Evolutionary conservation across 495 filamentous ascomycete genomes (phyloP).

Genomic region (Aspergillus biplanus): DNA sequence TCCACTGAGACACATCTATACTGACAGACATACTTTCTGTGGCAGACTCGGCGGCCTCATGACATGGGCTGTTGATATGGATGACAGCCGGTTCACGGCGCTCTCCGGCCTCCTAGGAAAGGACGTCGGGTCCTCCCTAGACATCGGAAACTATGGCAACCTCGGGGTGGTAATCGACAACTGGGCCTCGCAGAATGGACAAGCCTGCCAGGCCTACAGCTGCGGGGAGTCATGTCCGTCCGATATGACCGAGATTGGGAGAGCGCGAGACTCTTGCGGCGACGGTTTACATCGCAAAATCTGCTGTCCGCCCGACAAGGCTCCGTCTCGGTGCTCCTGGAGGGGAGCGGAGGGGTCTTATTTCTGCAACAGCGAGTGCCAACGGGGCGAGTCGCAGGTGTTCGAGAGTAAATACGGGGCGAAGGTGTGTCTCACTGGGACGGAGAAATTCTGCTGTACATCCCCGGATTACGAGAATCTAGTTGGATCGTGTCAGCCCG

Average conservation of each 20-base stretch:
- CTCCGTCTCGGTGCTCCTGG: neutral
- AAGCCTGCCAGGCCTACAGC: neutral
- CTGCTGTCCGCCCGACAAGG: neutral
- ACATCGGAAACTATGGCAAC: neutral
- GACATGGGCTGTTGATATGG: conserved; percentile 38
- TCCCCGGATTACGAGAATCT: neutral
- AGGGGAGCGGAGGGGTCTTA: neutral
- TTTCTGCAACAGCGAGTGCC: neutral
- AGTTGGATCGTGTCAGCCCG: neutral
- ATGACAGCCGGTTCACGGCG: neutral
- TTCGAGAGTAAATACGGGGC: neutral
- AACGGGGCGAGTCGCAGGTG: neutral
- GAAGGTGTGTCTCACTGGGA: neutral
- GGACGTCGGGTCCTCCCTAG: neutral
- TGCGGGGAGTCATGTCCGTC: neutral
- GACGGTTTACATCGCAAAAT: neutral
- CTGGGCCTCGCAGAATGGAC: neutral
- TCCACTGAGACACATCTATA: no score
- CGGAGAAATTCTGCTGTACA: conserved; percentile 1
- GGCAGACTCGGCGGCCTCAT: conserved; percentile 37
- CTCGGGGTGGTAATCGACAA: neutral
- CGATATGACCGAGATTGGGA: neutral
- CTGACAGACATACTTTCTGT: neutral
- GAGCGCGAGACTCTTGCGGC: neutral
- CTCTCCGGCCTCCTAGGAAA: neutral